phyloP scores from a whole-genome alignment of 352 stramenopile species.

The Pythium dissotocum region DNA sequence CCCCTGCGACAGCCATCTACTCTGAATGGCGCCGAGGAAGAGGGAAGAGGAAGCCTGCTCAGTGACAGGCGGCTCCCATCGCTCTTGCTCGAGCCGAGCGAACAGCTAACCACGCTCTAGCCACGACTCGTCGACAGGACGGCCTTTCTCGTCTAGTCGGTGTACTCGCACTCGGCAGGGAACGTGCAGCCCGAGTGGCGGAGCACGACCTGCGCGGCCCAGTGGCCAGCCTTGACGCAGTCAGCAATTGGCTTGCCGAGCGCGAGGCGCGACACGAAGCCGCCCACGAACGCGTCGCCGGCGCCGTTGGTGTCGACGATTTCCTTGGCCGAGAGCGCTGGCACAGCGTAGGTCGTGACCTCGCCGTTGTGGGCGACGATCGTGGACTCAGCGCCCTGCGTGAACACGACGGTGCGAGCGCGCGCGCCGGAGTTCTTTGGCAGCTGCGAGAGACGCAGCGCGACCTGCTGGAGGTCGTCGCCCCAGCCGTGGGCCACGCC shows the following conservation, averaged over 20 bases:
- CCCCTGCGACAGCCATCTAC: background rate
- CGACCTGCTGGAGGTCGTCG: constrained; percentile 88
- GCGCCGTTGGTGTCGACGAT: constrained; percentile 99
- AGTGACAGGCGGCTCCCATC: constrained; percentile 2
- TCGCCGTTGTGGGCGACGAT: constrained; percentile 96
- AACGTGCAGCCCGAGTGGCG: constrained; percentile 97
- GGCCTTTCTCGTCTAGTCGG: constrained; percentile 46
- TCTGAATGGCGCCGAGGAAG: constrained; percentile 18
- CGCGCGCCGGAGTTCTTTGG: constrained; percentile 93
- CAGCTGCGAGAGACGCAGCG: constrained; percentile 91
- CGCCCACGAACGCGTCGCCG: constrained; percentile 98
- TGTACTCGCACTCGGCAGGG: constrained; percentile 91
- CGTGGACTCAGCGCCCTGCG: constrained; percentile 94
- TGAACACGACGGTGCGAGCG: constrained; percentile 97
- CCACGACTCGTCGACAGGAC: background rate
- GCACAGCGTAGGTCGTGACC: constrained; percentile 92
- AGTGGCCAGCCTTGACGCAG: constrained; percentile 97
- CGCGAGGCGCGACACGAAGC: constrained; percentile 95
- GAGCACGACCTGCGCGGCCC: constrained; percentile 96
- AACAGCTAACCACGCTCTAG: background rate
- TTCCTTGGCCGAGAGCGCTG: constrained; percentile 78
- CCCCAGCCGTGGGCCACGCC: constrained; percentile 90
- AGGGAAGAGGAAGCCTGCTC: constrained; percentile 10
- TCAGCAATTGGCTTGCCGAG: constrained; percentile 84
- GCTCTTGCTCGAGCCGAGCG: constrained; percentile 24